phyloP scores from a whole-genome alignment of 805 yeast species.

The Kodamaea sagamina region DNA sequence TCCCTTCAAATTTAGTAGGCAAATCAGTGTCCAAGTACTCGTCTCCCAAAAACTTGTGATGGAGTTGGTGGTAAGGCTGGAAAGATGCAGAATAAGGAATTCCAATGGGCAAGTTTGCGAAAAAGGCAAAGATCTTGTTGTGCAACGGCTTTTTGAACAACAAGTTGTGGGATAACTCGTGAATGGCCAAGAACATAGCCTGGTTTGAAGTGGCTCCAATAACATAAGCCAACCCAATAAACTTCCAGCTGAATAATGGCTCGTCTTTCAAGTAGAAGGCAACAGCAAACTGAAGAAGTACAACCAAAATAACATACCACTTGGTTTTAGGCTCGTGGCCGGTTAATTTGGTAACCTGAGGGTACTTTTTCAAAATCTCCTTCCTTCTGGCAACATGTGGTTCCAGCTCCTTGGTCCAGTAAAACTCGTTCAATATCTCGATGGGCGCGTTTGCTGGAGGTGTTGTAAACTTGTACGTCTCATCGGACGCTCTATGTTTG shows the following conservation, averaged over 20 bases:
- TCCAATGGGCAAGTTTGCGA: constrained; percentile 84
- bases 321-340: constrained; percentile 89
- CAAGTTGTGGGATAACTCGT: constrained; percentile 82
- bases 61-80: constrained; percentile 88
- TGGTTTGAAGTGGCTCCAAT: constrained; percentile 88
- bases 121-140: constrained; percentile 74
- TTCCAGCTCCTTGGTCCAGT: constrained; percentile 81
- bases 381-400: constrained; percentile 79
- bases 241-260: constrained; percentile 52
- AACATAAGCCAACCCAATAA: constrained; percentile 65
- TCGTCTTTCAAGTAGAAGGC: constrained; percentile 66
- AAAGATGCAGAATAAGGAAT: constrained; percentile 87
- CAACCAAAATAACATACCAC: constrained; percentile 68
- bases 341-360: constrained; percentile 74
- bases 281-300: constrained; percentile 60
- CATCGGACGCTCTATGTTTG: constrained; percentile 25
- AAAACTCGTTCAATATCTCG: constrained; percentile 60
- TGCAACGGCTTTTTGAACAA: constrained; percentile 77
- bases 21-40: constrained; percentile 81
- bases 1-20: constrained; percentile 79
- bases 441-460: constrained; percentile 45
- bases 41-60: constrained; percentile 89
- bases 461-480: constrained; percentile 34
- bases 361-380: constrained; percentile 70
- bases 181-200: constrained; percentile 82